Evolutionary conservation across 2,329 filamentous ascomycete species (phyloP), one percentile per base, ranked within the genome.

Genomic region (Parasarocladium wereldwijsianum): DNA sequence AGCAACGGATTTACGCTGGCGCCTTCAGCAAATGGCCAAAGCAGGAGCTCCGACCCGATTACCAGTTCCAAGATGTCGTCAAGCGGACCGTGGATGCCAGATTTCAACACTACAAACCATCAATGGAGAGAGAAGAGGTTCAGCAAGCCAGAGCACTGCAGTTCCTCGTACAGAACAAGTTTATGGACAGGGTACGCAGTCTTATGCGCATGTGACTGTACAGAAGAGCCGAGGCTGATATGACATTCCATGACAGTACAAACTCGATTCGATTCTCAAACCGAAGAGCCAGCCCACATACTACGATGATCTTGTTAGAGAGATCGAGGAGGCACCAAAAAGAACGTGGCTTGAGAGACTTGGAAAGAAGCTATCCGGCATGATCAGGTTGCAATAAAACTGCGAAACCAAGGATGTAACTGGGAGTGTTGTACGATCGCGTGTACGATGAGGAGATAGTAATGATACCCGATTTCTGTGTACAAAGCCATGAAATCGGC

Each of bases 231-330:
- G 15, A 10, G 16, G 20, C 30, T 32, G 27, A 32, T n/a, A n/a
- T 40, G 26, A 39, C 35, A 19, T 14, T 18, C 8, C 4, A n/a
- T n/a, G 17, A 29, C 29, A 57, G 53, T 56, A 53, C 32, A 51
- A 52, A 35, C 45, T 57, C 17, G 62, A 64, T 23, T 51, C 51
- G 4, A 51, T 76, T 24, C 51, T 76, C 34, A 50, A 58, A 31
- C 74, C 75, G 10, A 62, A 60, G 45, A 74, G 69, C 42, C 70
- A 77, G 39, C 74, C 74, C 21, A 66, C 62, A 0, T 75, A 80
- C 46, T 80, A 75, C 43, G 48, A 56, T 13, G 66, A 76, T 38
- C 49, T 80, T 17, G 46, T 76, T 1, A 57, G 53, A 31, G 75
- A 80, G 47, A 60, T 80, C 15, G 67, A 77, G 20, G 67, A 67